phyloP scores from a whole-genome alignment of 176 grass and related monocot genomes.

The Oryza longistaminata region DNA sequence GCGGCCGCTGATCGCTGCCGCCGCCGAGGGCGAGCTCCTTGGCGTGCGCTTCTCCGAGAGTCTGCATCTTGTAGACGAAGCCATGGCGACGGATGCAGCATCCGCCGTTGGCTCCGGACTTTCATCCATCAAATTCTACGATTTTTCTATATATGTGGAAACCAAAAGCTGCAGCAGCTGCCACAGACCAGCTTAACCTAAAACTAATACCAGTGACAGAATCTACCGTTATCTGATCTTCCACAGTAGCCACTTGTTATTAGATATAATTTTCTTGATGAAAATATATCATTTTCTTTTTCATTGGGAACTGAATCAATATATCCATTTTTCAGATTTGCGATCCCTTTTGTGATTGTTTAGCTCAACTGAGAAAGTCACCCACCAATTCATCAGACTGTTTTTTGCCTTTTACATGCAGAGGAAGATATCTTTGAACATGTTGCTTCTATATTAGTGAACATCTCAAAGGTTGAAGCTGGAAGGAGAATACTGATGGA shows the following conservation, averaged over 20 bases:
- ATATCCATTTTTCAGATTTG: too few relatives aligned
- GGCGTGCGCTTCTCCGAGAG: conserved; percentile 31
- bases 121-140: background rate
- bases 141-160: background rate
- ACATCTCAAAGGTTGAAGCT: conserved; percentile 90
- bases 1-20: background rate
- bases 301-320: background rate
- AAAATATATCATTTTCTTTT: background rate
- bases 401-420: conserved; percentile 20
- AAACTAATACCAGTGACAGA: background rate
- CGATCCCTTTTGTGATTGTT: background rate
- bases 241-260: background rate
- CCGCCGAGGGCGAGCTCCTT: conserved; percentile 28
- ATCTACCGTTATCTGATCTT: background rate
- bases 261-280: background rate
- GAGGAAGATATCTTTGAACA: conserved; percentile 85
- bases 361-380: background rate
- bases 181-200: background rate
- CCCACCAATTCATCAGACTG: background rate
- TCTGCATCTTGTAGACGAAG: conserved; percentile 33
- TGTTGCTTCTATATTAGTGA: conserved; percentile 85
- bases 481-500: conserved; percentile 88
- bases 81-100: conserved; percentile 34
- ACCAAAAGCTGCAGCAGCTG: background rate
- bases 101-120: too few relatives aligned